Conservation (phyloP, 2,329 filamentous ascomycete species). For the Orbilia javanica region DNA sequence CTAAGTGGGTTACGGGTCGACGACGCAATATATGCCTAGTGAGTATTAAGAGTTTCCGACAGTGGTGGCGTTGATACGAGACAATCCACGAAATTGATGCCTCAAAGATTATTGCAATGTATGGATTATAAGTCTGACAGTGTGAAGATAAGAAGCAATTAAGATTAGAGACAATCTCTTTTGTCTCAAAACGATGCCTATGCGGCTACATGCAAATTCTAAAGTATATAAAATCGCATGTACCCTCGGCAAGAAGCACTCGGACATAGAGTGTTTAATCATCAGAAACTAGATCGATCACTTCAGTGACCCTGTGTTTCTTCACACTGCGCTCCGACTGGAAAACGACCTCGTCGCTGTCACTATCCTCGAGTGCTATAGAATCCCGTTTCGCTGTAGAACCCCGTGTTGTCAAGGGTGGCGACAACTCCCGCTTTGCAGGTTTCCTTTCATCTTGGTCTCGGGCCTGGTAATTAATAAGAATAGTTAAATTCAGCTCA, state of each 20-base stretch:
- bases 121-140: no score
- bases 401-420: not conserved
- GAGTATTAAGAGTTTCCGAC: no score
- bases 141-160: not conserved
- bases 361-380: not conserved
- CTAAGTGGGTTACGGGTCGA: no score
- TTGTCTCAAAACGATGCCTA: not conserved
- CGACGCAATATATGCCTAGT: no score
- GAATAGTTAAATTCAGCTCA: not conserved
- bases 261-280: no score
- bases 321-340: slow-evolving; percentile 24
- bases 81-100: no score
- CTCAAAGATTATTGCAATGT: no score
- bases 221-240: not conserved
- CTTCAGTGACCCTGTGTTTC: slow-evolving; percentile 11
- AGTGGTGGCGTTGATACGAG: no score
- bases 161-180: not conserved
- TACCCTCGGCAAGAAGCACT: no score
- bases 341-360: slow-evolving; percentile 14
- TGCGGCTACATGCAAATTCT: not conserved
- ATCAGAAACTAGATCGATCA: slow-evolving; percentile 22
- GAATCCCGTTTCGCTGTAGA: not conserved
- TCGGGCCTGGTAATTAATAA: not conserved
- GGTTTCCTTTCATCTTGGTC: not conserved
- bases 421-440: slow-evolving; percentile 6